A percentile compares a stretch with the other conserved stretches of the same genome.
These are phyloP conservation scores for Albizia julibrissin DNA, from an alignment of 306 rosid species.

Conservation along the genomic window DNA sequence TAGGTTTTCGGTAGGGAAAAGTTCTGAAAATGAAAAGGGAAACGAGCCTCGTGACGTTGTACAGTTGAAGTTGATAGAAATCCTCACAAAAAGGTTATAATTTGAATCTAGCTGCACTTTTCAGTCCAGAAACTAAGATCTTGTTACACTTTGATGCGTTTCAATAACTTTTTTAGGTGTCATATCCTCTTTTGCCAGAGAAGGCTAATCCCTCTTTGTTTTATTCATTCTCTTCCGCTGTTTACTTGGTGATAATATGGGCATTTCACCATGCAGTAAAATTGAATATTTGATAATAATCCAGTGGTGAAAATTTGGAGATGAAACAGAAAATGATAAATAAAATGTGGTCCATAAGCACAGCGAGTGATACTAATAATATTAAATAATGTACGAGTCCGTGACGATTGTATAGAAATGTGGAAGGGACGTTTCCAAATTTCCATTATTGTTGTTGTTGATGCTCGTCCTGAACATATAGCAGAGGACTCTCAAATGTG, in stretches of 20 bases:
- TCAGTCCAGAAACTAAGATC: neutral
- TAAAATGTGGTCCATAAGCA: constrained; percentile 26
- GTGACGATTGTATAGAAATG: neutral
- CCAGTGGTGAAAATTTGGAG: constrained; percentile 7
- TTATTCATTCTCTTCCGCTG: neutral
- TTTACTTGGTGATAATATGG: neutral
- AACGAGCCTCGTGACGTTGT: neutral
- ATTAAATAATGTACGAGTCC: neutral
- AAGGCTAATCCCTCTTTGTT: neutral
- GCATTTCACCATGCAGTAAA: neutral
- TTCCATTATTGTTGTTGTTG: neutral
- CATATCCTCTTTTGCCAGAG: constrained; percentile 6
- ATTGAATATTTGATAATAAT: neutral
- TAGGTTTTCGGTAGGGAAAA: neutral
- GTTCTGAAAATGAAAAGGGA: constrained; percentile 3
- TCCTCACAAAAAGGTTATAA: constrained; percentile 21
- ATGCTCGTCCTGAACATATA: neutral
- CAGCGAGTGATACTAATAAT: neutral
- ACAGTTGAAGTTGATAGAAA: constrained; percentile 11
- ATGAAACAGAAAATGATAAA: neutral
- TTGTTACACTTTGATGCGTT: neutral
- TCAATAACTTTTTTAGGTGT: constrained; percentile 16
- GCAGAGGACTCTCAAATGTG: neutral
- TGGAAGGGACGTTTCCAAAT: neutral
- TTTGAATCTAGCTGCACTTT: constrained; percentile 7